Base-by-base conservation (phyloP, 352 stramenopile species). In the Globisporangium okanoganense region DNA sequence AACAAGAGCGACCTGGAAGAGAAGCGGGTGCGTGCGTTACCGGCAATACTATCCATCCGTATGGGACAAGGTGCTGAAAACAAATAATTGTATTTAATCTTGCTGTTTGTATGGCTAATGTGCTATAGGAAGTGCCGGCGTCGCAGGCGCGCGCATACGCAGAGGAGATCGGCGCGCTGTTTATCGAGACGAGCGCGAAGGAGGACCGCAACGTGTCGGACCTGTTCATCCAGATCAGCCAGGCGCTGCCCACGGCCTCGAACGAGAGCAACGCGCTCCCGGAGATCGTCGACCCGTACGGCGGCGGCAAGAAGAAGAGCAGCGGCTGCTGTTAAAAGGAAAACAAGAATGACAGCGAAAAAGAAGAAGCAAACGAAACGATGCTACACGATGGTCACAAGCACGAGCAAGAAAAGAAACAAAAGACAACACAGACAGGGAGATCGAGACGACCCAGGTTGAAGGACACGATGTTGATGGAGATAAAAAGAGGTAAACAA, bases 171-270 rank as follows among this genome's bases (percentile, higher is more conserved):
- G 93, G 89, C 41, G 90, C 88, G 24, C 74, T 98, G 38, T 96
- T 98, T 72, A 81, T 98, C 47, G 85, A 95, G 63, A 99, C 96
- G 48, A 98, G 91, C 62, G 91, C 96, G 24, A 98, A 98, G 69
- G 85, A 96, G 47, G 93, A 98, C 79, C 87, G 79, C 48, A 97
- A 97, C 70, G 94, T 99, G 40, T 91, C 87, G 58, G 84, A 94
- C 53, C 71, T 99, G 61, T 99, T 99, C 78, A 89, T 94, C 56
- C 84, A 89, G 64, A 92, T 92, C 81, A 95, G 85, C 70, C 73
- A 93, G 69, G 79, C 83, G 63, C 71, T 94, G 55, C 85, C 85
- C 36, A 82, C 75, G 33, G 81, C 82, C 18, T 79, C 78, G 22
- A 74, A 68, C 13, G 85, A 94, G 66, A 92, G 79, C 69, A 92